Conservation (phyloP, 495 filamentous ascomycete species). For the Elasticomyces elasticus region DNA sequence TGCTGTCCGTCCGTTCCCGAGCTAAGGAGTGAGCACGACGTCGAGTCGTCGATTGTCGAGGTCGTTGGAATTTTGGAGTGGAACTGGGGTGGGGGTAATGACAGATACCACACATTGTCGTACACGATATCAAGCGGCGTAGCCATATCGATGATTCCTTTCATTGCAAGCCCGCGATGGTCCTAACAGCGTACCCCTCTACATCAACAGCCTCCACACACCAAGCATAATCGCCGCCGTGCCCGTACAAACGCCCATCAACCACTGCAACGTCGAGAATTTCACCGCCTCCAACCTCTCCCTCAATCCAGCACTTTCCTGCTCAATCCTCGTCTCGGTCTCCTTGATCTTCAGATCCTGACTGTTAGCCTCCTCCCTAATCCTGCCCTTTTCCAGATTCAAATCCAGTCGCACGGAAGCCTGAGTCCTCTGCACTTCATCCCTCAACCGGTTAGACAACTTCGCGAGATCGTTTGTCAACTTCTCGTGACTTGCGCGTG, state of each 20-base stretch:
- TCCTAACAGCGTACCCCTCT: constrained; percentile 4
- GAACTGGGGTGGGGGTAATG: no score
- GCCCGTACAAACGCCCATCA: constrained; percentile 93
- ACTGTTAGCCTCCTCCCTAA: constrained; percentile 90
- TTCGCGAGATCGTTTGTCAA: constrained; percentile 91
- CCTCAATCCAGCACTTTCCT: constrained; percentile 82
- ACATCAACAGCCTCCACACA: constrained; percentile 83
- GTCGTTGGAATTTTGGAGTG: no score
- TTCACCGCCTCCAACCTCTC: constrained; percentile 95
- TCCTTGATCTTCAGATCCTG: constrained; percentile 99
- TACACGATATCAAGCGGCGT: no score
- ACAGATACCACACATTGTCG: no score
- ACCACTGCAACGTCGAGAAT: constrained; percentile 94
- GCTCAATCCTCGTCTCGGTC: constrained; percentile 96
- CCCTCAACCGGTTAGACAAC: constrained; percentile 73
- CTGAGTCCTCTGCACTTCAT: constrained; percentile 90
- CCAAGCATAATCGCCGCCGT: constrained; percentile 89
- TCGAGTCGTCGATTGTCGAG: no score
- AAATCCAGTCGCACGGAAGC: constrained; percentile 83
- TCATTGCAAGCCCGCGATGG: background rate
- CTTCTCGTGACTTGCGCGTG: constrained; percentile 81
- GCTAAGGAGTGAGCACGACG: no score
- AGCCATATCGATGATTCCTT: no score
- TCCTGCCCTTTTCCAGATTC: constrained; percentile 93
- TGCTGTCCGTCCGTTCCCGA: no score